Evolutionary conservation across 495 filamentous ascomycete species (phyloP).

Genomic region (Chaetomium tenue): DNA sequence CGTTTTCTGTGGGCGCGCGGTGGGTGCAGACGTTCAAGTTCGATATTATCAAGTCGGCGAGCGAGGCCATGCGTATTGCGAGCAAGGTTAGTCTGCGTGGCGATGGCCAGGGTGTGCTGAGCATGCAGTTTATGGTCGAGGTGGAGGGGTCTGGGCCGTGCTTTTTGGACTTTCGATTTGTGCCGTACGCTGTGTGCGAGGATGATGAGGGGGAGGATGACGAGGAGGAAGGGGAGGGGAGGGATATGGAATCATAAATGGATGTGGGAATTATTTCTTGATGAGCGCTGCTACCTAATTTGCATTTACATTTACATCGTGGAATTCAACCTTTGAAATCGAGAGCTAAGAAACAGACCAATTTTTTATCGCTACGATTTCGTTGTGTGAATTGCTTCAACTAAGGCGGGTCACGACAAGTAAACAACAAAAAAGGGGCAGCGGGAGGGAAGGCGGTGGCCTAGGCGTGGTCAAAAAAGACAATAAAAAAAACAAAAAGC

Average conservation of each 20-base stretch:
- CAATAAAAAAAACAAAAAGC: too few species aligned
- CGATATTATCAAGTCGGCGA: slow-evolving; percentile 74
- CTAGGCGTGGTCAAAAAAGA: too few species aligned
- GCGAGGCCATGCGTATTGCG: slow-evolving; percentile 83
- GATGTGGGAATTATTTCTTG: background rate
- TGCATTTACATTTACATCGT: too few species aligned
- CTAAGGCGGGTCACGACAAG: too few species aligned
- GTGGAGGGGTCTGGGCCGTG: slow-evolving; percentile 50
- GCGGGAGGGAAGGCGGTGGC: too few species aligned
- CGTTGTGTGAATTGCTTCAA: too few species aligned
- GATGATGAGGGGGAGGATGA: slow-evolving; percentile 34
- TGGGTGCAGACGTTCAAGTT: slow-evolving; percentile 73
- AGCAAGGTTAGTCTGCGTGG: slow-evolving; percentile 88
- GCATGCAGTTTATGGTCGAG: slow-evolving; percentile 96
- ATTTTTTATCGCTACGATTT: too few species aligned
- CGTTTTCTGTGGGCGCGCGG: slow-evolving; percentile 59
- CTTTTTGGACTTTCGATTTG: slow-evolving; percentile 53
- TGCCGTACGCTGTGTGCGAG: slow-evolving; percentile 48
- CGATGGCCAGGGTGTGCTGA: slow-evolving; percentile 84
- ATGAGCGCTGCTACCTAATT: background rate
- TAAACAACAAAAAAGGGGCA: too few species aligned
- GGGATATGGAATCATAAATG: slow-evolving; percentile 1
- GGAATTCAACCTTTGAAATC: too few species aligned
- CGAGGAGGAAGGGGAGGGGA: slow-evolving; percentile 27
- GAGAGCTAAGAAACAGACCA: too few species aligned